Percentiles rank a stretch among this genome's conserved stretches.
Evolutionary conservation across 306 rosid species (phyloP).

Genomic region (Quercus dentata): DNA sequence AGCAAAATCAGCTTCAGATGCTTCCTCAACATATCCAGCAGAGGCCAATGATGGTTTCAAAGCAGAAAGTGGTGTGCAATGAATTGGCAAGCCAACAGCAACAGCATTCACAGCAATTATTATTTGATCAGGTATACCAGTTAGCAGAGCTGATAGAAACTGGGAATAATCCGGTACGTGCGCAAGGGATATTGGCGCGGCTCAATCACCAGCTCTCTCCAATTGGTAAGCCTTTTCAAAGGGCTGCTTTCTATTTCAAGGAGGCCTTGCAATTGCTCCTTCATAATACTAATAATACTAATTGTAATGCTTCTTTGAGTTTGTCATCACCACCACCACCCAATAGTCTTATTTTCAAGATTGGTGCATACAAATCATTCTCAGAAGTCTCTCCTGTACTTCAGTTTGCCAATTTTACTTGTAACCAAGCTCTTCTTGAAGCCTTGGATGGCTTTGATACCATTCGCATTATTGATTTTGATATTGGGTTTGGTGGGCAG

Average conservation of each 20-base stretch:
- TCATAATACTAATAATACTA: conserved; percentile 31
- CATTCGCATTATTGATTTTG: conserved; percentile 74
- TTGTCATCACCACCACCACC: conserved; percentile 46
- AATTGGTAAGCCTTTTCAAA: conserved; percentile 82
- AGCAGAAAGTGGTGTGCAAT: conserved; percentile 53
- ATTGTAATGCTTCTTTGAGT: conserved; percentile 13
- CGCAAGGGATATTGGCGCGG: conserved; percentile 99
- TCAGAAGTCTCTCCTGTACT: conserved; percentile 86
- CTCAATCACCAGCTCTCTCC: conserved; percentile 99
- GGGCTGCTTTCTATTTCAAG: conserved; percentile 91
- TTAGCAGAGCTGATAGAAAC: conserved; percentile 84
- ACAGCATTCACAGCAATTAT: conserved; percentile 65
- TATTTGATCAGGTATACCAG: conserved; percentile 68
- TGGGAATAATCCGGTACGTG: conserved; percentile 66
- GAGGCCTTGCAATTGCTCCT: conserved; percentile 76
- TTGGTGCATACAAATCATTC: conserved; percentile 84
- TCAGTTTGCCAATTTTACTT: conserved; percentile 83
- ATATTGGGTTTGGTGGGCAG: conserved; percentile 89
- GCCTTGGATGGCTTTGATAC: conserved; percentile 65
- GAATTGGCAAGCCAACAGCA: conserved; percentile 63
- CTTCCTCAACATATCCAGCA: conserved; percentile 61
- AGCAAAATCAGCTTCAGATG: conserved; percentile 45
- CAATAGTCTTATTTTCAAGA: conserved; percentile 53
- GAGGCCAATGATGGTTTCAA: conserved; percentile 42
- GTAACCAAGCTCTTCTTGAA: conserved; percentile 89